phyloP scores from a whole-genome alignment of 1,139 yeast genomes.

The Diutina sp. region DNA sequence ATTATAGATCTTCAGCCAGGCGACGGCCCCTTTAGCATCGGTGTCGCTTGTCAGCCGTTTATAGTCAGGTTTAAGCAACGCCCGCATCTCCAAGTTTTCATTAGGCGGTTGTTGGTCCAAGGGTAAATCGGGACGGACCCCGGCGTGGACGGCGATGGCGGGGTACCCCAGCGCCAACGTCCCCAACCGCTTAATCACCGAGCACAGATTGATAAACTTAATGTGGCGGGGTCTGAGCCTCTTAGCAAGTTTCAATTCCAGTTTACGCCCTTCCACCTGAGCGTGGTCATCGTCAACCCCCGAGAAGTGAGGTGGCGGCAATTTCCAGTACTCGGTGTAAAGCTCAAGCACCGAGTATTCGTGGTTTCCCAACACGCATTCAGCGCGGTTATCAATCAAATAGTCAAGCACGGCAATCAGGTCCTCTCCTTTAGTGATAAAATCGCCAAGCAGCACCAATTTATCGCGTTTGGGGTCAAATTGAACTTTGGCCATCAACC shows the following conservation, averaged over 20 bases:
- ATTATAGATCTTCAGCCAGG: slow-evolving; percentile 60
- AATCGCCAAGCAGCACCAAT: slow-evolving; percentile 72
- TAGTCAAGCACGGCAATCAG: slow-evolving; percentile 58
- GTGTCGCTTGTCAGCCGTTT: slow-evolving; percentile 42
- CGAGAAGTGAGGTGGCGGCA: slow-evolving; percentile 19
- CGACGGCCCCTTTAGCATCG: slow-evolving; percentile 31
- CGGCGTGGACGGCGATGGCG: slow-evolving; percentile 64
- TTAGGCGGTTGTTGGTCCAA: slow-evolving; percentile 50
- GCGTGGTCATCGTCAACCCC: background rate
- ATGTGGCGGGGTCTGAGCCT: slow-evolving; percentile 49
- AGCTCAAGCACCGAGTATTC: slow-evolving; percentile 54
- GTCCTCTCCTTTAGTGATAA: slow-evolving; percentile 73
- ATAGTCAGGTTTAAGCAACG: slow-evolving; percentile 40
- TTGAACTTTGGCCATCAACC: slow-evolving; percentile 33
- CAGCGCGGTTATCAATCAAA: slow-evolving; percentile 45
- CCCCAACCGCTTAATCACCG: slow-evolving; percentile 53
- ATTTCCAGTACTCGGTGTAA: slow-evolving; percentile 46
- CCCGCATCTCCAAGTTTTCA: slow-evolving; percentile 50
- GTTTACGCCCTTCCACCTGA: slow-evolving; percentile 20
- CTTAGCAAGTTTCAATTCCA: slow-evolving; percentile 49
- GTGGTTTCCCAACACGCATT: slow-evolving; percentile 83
- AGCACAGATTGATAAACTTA: slow-evolving; percentile 43
- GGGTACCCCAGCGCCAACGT: slow-evolving; percentile 9
- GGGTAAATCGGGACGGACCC: slow-evolving; percentile 49
- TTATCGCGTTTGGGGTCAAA: slow-evolving; percentile 39